These are phyloP conservation scores for Athelia psychrophila DNA, from an alignment of 1,284 basidiomycete species.

Conservation along the genomic window DNA sequence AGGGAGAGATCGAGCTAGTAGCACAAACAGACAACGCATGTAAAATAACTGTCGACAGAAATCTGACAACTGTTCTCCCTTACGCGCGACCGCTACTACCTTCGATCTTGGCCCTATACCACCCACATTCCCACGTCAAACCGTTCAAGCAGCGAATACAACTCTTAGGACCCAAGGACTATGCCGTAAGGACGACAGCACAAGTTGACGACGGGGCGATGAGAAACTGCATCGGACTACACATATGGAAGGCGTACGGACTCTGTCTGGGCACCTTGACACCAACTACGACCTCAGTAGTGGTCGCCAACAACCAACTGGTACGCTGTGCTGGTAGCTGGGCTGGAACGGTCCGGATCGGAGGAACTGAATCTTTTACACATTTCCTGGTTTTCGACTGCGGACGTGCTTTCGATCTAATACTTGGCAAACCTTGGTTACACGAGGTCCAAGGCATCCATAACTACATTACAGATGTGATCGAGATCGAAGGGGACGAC, in stretches of 20 bases:
- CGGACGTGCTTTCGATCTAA: not conserved
- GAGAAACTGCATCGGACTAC: not conserved
- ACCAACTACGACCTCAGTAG: not conserved
- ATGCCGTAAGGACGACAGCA: not conserved
- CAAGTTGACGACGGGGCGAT: slow-evolving; percentile 1
- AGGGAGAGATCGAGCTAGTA: too few relatives aligned
- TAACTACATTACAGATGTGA: not conserved
- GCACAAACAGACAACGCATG: not conserved
- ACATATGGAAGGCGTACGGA: not conserved
- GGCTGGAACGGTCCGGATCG: not conserved
- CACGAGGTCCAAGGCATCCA: not conserved
- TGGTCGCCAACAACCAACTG: not conserved
- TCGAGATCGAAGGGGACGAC: not conserved
- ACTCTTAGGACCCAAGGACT: not conserved
- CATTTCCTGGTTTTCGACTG: not conserved
- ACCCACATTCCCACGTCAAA: not conserved
- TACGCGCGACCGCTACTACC: too few relatives aligned
- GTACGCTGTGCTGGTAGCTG: not conserved
- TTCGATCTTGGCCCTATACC: not conserved
- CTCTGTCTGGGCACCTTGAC: not conserved
- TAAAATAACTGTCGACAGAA: too few relatives aligned
- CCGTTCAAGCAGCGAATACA: not conserved
- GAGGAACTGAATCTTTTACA: not conserved
- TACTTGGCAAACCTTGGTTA: not conserved
- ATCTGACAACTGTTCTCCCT: too few relatives aligned